Evolutionary conservation across 2,329 filamentous ascomycete species (phyloP), one percentile per base, ranked within the genome.

Genomic region (Sporothrix brunneoviolacea): DNA sequence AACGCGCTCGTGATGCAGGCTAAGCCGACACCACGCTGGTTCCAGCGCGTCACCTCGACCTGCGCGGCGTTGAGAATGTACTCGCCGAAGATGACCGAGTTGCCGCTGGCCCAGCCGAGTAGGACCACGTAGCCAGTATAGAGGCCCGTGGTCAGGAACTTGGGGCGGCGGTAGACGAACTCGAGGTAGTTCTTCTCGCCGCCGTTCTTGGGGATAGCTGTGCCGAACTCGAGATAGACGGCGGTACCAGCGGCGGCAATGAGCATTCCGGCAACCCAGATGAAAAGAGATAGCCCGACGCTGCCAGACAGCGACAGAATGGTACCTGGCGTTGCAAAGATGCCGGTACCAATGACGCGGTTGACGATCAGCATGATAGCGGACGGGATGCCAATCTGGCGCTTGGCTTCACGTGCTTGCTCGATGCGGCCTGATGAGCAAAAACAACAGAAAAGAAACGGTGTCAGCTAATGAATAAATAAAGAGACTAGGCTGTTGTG

Each of bases 111-210:
- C 80, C 80, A 85, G 12, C 77, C 80, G 16, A 85, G 73, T 1
- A 86, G 71, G 22, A 86, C 60, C 12, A 83, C 76, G 54, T 84
- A 84, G 27, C 76, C 74, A 4, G 74, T 69, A 64, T 83, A 84
- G 50, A 84, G 67, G 13, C 73, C 75, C 8, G 81, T 84, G 40
- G 72, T 73, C 8, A 85, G 71, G 61, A 83, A 83, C 57, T 70
- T 73, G 2, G 82, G 82, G 57, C 70, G 74, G 32, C 76, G 72
- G 67, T 75, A 84, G 46, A 83, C 76, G 61, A 71, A 82, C 61
- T 84, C 81, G 56, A 84, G 78, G 59, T 84, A 84, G 64, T 82
- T 82, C 68, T 83, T 83, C 64, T 83, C 79, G 16, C 81, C 80
- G 36, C 81, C 81, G 61, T 83, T 83, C 44, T 74, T 72, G 38